Conservation (phyloP, 129 eudicot genomes). For the Calendula officinalis region DNA sequence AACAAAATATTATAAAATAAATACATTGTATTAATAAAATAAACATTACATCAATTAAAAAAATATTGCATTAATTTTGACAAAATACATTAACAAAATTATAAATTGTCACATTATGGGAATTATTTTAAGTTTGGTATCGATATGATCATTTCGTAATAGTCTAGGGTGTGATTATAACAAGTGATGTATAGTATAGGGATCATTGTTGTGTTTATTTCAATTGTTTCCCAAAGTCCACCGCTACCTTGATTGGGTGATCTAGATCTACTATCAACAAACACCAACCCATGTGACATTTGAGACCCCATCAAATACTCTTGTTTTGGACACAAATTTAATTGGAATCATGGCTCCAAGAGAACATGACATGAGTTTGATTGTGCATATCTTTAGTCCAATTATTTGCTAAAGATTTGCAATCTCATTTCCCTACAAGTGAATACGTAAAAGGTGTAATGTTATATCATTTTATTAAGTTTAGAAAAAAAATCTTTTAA, state of each 20-base stretch:
- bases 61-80: background rate
- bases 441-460: too few species aligned
- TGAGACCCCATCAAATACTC: slow-evolving; percentile 31
- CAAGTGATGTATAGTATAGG: background rate
- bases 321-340: slow-evolving; percentile 22
- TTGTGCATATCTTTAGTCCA: too few species aligned
- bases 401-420: too few species aligned
- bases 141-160: background rate
- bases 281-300: slow-evolving; percentile 35
- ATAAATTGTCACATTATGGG: background rate
- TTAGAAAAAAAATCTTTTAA: too few species aligned
- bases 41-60: background rate
- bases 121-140: background rate
- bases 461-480: too few species aligned
- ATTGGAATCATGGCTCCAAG: slow-evolving; percentile 13
- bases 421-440: too few species aligned
- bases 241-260: slow-evolving; percentile 32
- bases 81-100: background rate
- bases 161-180: slow-evolving; percentile 8
- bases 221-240: slow-evolving; percentile 18
- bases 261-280: slow-evolving; percentile 27
- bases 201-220: background rate
- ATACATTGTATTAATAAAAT: too few species aligned
- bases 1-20: too few species aligned
- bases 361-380: slow-evolving; percentile 28